Evolutionary conservation across 225 moss, liverwort and hornwort genomes (phyloP), one percentile per base, ranked within the genome.

Genomic region (Marchantia polymorpha): DNA sequence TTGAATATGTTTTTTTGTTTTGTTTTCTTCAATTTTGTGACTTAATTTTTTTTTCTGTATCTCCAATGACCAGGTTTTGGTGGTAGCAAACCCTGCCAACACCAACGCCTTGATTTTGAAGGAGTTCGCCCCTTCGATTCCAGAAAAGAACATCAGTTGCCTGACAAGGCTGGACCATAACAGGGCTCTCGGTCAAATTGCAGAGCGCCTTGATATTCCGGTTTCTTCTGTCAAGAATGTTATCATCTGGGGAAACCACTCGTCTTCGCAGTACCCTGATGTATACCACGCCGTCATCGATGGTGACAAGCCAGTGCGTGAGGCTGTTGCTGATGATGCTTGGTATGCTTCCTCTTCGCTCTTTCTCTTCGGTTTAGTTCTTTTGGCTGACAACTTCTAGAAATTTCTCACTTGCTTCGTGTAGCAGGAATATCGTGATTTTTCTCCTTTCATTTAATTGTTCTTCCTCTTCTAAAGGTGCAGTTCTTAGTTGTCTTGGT

Each of bases 241-340:
- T 31, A 94, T 97, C 71, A 97, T 97, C 16, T 97, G 97, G 97
- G 97, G 97, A 66, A 97, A 97, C 76, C 97, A 97, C 81, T 97
- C 97, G 19, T 97, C 97, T 27, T 92, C 97, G 29, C 97, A 97
- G 73, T 97, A 97, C 74, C 97, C 97, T 0, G 97, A 97, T 83
- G 93, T 93, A 66, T 86, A 93, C 86, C 97, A 97, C 79, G 94
- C 94, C 70, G 94, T 94, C 50, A 75, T 92, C 27, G 78, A 84
- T 63, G 94, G 89, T 48, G 87, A 86, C 64, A 93, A 92, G 87
- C 89, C 97, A 55, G 97, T 97, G 70, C 94, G 97, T 79, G 51
- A 80, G 23, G 89, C 92, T 27, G 87, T 97, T 55, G 80, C 74
- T 64, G 97, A 94, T 72, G 93, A 97, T 89, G 85, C 85, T 74